These are phyloP conservation scores for Heliocybe sulcata DNA, from an alignment of 1,284 basidiomycete genomes.

Conservation along the genomic window DNA sequence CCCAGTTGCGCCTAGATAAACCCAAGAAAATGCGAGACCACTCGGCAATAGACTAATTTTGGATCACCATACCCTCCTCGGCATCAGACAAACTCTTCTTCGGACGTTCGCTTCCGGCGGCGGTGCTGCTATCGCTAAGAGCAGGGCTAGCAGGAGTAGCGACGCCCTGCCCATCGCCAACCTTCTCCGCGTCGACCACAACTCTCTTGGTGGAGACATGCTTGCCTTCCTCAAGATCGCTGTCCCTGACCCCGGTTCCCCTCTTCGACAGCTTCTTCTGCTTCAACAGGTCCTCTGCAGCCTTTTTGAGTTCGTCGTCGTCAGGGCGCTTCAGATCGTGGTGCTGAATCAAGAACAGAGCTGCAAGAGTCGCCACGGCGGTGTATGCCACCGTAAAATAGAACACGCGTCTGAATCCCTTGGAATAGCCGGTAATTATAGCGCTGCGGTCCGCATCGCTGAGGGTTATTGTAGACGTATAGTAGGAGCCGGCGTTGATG, in stretches of 20 bases:
- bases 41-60: too few relatives aligned
- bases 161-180: neutral
- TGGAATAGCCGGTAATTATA: constrained; percentile 12
- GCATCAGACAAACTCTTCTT: neutral
- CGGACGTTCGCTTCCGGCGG: neutral
- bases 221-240: neutral
- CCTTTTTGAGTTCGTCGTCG: constrained; percentile 12
- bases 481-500: constrained; percentile 6
- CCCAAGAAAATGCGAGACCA: too few relatives aligned
- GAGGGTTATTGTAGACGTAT: neutral
- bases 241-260: neutral
- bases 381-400: constrained; percentile 10
- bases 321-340: constrained; percentile 14
- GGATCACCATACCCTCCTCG: too few relatives aligned
- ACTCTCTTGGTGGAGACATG: neutral
- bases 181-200: neutral
- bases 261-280: constrained; percentile 6
- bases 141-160: neutral
- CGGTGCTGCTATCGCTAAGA: neutral
- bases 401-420: constrained; percentile 14
- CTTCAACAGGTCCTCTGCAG: constrained; percentile 9
- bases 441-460: constrained; percentile 3
- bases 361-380: constrained; percentile 9
- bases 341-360: constrained; percentile 12
- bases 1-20: too few relatives aligned